Conservation (phyloP, 805 yeast genomes). For the Yarrowia sp. region DNA sequence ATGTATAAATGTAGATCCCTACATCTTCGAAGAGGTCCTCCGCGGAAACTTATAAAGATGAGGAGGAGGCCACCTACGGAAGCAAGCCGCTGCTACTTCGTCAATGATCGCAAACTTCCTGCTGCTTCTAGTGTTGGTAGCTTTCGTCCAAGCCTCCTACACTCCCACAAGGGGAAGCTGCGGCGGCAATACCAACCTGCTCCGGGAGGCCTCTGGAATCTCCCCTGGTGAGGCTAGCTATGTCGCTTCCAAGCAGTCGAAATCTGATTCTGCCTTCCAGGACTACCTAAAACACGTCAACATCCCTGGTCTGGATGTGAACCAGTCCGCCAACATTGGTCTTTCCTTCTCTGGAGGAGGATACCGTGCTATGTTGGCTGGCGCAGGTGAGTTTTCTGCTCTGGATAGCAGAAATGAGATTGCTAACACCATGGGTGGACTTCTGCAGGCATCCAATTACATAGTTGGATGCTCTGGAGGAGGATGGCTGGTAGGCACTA, state of each 20-base stretch:
- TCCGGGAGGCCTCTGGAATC: not conserved
- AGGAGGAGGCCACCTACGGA: not conserved
- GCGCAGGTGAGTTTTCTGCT: slow-evolving; percentile 81
- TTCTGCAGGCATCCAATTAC: slow-evolving; percentile 65
- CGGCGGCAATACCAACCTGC: not conserved
- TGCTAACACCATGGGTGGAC: slow-evolving; percentile 61
- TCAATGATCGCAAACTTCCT: not conserved
- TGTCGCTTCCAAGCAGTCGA: not conserved
- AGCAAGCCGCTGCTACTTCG: not conserved
- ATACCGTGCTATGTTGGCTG: slow-evolving; percentile 77
- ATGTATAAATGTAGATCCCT: not conserved
- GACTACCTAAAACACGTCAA: slow-evolving; percentile 46
- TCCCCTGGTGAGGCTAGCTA: not conserved
- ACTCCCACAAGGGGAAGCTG: not conserved
- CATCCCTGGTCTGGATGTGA: slow-evolving; percentile 48
- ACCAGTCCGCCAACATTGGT: slow-evolving; percentile 36
- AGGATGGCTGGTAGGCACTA: slow-evolving; percentile 70
- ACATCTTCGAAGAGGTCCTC: not conserved
- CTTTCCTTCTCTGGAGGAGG: slow-evolving; percentile 84
- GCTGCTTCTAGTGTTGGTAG: not conserved
- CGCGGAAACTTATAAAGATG: not conserved
- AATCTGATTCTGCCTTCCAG: slow-evolving; percentile 40
- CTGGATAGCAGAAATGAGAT: slow-evolving; percentile 59
- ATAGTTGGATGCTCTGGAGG: slow-evolving; percentile 80
- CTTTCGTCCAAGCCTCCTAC: not conserved